Base-by-base conservation (phyloP, 768 basidiomycete genomes). In the Panellus pusillus region DNA sequence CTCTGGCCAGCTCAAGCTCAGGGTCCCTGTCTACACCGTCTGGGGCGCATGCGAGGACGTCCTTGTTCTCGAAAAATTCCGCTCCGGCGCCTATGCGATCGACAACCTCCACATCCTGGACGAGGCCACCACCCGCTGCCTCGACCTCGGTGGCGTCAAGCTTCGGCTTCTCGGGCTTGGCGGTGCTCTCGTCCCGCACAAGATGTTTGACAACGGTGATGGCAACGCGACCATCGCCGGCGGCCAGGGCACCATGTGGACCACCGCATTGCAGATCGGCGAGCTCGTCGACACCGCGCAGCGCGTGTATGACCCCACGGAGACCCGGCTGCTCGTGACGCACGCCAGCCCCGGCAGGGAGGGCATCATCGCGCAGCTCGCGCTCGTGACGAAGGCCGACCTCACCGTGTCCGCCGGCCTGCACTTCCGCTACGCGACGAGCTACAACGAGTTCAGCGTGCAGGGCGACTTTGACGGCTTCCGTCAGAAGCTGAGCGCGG, bases 31-130 rank as follows among this genome's bases (percentile, higher is more conserved):
- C 12, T 99, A 88, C 74, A 93, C 95, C 48, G 92, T 98, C 35
- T 96, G 91, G 84, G 97, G 97, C 24, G 92, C 96, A 19, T 97
- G 96, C 65, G 97, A 99, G 72, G 97, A 99, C 66, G 93, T 99
- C 36, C 63, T 83, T 46, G 81, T 99, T 39, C 76, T 98, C 59
- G 97, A 98, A 77, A 95, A 93, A 70, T 89, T 98, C 73, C 86
- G 97, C 62, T 75, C 85, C 14, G 85, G 86, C 31, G 76, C 86
- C 45, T 94, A 93, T 71, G 74, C 81, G 58, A 86, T 98, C 60
- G 84, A 89, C 60, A 99, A 98, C 69, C 81, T 99, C 41, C 87
- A 90, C 66, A 79, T 99, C 57, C 74, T 99, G 35, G 95, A 98
- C 67, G 97, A 99, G 70, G 93, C 93, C 36, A 92, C 93, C n/a